These are phyloP conservation scores for Dictyostelium purpureum DNA, from an alignment of 78 protist genomes.

Conservation along the genomic window DNA sequence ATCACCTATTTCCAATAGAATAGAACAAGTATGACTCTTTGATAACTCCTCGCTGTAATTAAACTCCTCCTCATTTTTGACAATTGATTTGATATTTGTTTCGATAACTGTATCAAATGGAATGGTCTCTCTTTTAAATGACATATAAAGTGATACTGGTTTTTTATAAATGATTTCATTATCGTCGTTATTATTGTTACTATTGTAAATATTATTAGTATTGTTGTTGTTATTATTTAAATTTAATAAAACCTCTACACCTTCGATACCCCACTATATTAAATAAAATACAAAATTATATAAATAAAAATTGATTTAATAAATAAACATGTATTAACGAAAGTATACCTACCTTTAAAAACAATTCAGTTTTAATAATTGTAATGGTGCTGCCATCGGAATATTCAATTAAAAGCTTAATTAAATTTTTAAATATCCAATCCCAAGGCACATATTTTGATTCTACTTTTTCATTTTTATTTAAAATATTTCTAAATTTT, in stretches of 20 bases:
- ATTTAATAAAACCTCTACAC: not conserved
- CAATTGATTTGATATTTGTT: not conserved
- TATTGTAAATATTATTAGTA: not conserved
- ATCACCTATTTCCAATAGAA: not conserved
- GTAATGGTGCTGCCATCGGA: not conserved
- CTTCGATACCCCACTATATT: not conserved
- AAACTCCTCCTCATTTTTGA: not conserved
- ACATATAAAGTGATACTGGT: not conserved
- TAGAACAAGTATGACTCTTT: not conserved
- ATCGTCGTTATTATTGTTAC: not conserved
- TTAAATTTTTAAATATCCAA: not conserved
- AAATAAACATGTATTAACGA: too few relatives aligned
- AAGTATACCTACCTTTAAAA: not conserved
- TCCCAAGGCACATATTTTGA: not conserved
- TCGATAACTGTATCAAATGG: constrained; percentile 1
- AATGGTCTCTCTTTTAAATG: not conserved
- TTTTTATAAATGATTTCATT: not conserved
- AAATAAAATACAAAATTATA: not conserved
- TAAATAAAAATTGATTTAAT: not conserved
- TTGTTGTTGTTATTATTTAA: not conserved
- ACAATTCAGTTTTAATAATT: not conserved
- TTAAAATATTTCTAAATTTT: not conserved
- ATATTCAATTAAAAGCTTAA: not conserved
- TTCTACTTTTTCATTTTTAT: not conserved
- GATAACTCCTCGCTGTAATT: not conserved